Evolutionary conservation across 495 filamentous ascomycete species (phyloP), one percentile per base, ranked within the genome.

Genomic region (Acidiella bohemica): DNA sequence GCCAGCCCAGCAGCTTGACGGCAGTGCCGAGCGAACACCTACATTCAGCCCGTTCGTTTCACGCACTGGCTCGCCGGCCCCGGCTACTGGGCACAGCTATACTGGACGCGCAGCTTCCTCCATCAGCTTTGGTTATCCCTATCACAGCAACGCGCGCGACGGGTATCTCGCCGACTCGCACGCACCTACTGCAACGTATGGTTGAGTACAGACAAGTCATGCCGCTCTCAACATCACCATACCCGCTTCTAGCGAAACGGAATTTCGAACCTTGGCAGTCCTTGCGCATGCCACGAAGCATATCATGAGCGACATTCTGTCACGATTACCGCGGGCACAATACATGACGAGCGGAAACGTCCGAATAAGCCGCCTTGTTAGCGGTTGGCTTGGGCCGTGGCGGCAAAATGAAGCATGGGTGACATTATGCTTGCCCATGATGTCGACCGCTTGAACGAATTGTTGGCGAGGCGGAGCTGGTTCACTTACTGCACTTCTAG

Each of bases 11-110:
- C 18, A 44, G 21, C 39, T 55, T 24, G 55, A 57, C 32, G 56
- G 52, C 28, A 47, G 47, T 28, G 50, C 44, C 37, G 57, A 59
- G 22, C 25, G 33, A 16, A 36, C 23, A 30, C 17, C 39, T 1
- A 30, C 46, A 22, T 24, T 47, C 17, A 51, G 42, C 32, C 45
- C 54, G 35, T 59, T 57, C 30, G 26, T 44, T 12, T 51, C 55
- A 23, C 57, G 59, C n/a, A 50, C 57, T 9, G 46, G 33, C 7
- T 62, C 59, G 13, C 59, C 59, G 25, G 49, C 52, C 1, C 56
- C 53, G 2, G 26, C 49, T n/a, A 42, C 54, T 13, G 58, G 58
- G 27, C 45, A 51, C 9, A 49, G 37, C 28, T 41, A 51, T 39
- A 53, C 54, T 17, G 46, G 47, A 17, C 44, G 51, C 13, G 39